Evolutionary conservation across 495 filamentous ascomycete species (phyloP), one percentile per base, ranked within the genome.

Genomic region (Penicillium coffeae): DNA sequence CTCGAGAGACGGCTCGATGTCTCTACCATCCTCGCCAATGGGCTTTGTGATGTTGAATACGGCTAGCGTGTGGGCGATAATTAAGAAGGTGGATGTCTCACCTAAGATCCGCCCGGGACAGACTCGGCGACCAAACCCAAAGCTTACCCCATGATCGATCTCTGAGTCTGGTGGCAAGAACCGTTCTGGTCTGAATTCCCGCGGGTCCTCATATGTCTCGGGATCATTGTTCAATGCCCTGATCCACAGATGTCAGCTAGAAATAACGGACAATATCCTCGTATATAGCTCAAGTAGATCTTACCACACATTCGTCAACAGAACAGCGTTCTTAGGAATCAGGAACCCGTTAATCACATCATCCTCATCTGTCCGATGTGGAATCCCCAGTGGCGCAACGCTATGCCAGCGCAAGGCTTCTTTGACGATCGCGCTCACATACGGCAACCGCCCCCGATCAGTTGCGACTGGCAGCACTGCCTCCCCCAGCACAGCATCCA

Each of bases 41-140:
- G 45, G 22, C 13, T 64, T 60, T n/a, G 50, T 45, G 16, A 74
- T 55, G 16, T 81, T 64, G 47, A 83, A 84, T 0, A 69, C 78
- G 58, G 80, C 79, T 5, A 87, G 52, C 3, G 79, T 64, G 32
- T 75, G 70, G 1, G 80, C 69, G 4, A 78, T 55, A 15, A 56
- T 70, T 0, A 82, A 35, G 55, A 72, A 83, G 8, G 85, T 48
- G 1, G 65, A 76, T 13, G 68, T 67, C 47, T 84, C 81, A 0
- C 82, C 82, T 2, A 86, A 56, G 35, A 77, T 64, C 2, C 77
- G 76, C 0, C 82, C 83, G 0, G 77, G 74, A 53, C 83, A 86
- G 14, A 79, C 68, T 1, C 83, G 69, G 3, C 82, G 70, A 0
- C 83, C 83, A 4, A 77, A 79, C 1, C 83, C 82, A 52, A 83